Evolutionary conservation across 192 early-diverging fungal species (phyloP).

Genomic region (Kickxella alabastrina): DNA sequence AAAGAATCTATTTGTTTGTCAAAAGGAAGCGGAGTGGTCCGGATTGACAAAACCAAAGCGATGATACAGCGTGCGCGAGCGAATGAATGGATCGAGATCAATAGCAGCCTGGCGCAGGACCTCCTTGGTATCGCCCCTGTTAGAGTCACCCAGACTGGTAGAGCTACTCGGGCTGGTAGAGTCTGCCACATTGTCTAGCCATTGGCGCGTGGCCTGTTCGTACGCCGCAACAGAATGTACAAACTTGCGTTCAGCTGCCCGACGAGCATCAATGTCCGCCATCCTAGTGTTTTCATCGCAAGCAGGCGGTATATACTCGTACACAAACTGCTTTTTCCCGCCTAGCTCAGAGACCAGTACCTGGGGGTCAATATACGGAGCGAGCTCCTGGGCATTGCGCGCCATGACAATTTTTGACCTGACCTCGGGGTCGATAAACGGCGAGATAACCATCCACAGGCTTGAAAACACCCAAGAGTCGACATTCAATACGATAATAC

Average conservation of each 20-base stretch:
- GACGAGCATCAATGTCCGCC: constrained; percentile 47
- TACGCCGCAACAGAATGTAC: constrained; percentile 31
- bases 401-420: constrained; percentile 79
- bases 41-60: constrained; percentile 31
- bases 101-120: constrained; percentile 33
- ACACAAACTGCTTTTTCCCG: constrained; percentile 57
- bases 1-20: too few relatives aligned
- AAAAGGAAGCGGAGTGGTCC: constrained; percentile 10
- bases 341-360: constrained; percentile 58
- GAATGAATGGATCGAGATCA: constrained; percentile 53
- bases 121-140: constrained; percentile 27
- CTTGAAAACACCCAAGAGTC: constrained; percentile 82
- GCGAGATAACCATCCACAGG: constrained; percentile 78
- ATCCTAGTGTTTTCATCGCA: constrained; percentile 50
- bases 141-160: constrained; percentile 8
- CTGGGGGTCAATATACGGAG: constrained; percentile 57
- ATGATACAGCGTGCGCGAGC: constrained; percentile 50
- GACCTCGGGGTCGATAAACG: constrained; percentile 86
- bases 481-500: constrained; percentile 67
- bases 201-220: constrained; percentile 49
- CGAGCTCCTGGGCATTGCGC: constrained; percentile 56
- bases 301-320: constrained; percentile 53
- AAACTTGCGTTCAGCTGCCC: constrained; percentile 28
- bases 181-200: too few relatives aligned
- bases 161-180: background rate